Base-by-base conservation (phyloP, 2,329 filamentous ascomycete species). In the Aspergillus tanneri region DNA sequence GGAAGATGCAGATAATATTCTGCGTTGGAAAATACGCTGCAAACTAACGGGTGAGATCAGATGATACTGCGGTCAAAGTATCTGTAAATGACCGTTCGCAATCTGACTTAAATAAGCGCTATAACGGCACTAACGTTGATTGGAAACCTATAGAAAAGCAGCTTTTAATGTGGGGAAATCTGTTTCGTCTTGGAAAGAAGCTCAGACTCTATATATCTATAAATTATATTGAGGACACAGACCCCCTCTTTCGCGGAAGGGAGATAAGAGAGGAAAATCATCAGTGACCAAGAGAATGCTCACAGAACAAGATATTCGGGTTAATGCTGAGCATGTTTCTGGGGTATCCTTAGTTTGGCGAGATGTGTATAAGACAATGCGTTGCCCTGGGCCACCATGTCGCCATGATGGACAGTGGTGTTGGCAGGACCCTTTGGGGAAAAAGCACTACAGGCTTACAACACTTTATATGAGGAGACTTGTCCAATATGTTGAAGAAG, bases 401-500 rank as follows among this genome's bases (percentile, higher is more conserved):
- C 38, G 61, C 35, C 51, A 55, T 37, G 34, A 48, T 37, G 58
- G 61, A 19, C 59, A 59, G 30, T 56, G 69, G 47, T 70, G 61
- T 56, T 72, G 59, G 66, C 50, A 56, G 32, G 62, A 70, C 47
- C 61, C 62, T 16, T 14, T 55, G 46, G 57, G 49, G 55, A 68
- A 60, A 62, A 69, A 50, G 56, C 62, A 71, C 50, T 62, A 69
- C 40, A 63, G 53, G 46, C 59, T 70, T 1, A 58, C 44, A 27
- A 61, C 55, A 16, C 35, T 44, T 23, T 28, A 49, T 30, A n/a
- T 41, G 23, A 28, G 12, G 23, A 16, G 18, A 12, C 35, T 49
- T 59, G 65, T 49, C 12, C 19, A 27, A 9, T 37, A 35, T 41
- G 35, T 51, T 19, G 28, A 51, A 21, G 23, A 44, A 25, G 44